Percentiles rank a stretch among this genome's conserved stretches.
These are phyloP conservation scores for Fagopyrum homotropicum DNA, from an alignment of 148 eudicot species.

Conservation along the genomic window DNA sequence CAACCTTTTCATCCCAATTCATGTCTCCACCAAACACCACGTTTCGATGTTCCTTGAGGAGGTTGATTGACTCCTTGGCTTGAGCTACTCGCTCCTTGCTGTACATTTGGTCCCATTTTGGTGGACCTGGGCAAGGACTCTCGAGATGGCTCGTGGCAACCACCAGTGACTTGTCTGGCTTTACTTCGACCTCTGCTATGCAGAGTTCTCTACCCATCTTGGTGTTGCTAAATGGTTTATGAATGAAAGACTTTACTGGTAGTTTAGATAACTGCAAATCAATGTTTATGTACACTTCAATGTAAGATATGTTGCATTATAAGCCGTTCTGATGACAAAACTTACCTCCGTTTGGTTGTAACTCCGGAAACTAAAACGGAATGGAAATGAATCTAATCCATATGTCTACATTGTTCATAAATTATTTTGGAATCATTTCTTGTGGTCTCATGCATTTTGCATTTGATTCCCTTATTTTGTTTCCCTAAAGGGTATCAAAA, in stretches of 20 bases:
- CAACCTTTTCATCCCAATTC: constrained; percentile 93
- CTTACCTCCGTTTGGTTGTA: too few species aligned
- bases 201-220: constrained; percentile 76
- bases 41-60: constrained; percentile 41
- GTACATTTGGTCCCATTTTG: constrained; percentile 82
- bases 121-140: constrained; percentile 88
- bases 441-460: too few species aligned
- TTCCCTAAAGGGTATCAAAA: too few species aligned
- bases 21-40: constrained; percentile 85
- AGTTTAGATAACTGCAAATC: constrained; percentile 56
- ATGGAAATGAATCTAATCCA: too few species aligned
- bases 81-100: constrained; percentile 91
- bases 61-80: constrained; percentile 56
- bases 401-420: too few species aligned
- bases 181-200: constrained; percentile 47
- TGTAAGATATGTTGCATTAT: neutral
- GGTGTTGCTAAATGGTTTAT: constrained; percentile 52
- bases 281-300: neutral
- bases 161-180: constrained; percentile 27
- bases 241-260: constrained; percentile 63
- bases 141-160: constrained; percentile 85
- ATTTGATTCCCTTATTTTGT: too few species aligned
- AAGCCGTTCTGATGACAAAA: too few species aligned
- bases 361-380: too few species aligned
- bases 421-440: too few species aligned